Conservation (phyloP, 1,284 basidiomycete species). For the Apiotrichum veenhuisii region DNA sequence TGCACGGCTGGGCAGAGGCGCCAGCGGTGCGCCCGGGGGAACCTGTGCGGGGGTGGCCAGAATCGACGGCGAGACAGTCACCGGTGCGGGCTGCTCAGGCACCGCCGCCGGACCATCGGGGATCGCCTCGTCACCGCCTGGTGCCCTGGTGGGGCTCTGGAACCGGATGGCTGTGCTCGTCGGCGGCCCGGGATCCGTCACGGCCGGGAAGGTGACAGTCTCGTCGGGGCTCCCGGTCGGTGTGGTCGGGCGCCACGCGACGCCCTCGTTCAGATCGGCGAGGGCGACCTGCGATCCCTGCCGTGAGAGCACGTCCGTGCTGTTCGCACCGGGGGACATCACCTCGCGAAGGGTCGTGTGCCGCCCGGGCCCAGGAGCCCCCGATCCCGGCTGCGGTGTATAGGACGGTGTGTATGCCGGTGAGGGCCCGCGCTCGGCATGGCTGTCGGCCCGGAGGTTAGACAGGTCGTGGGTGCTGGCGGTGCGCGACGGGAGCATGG, state of each 20-base stretch:
- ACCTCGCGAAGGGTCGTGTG: slow-evolving; percentile 18
- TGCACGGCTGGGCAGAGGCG: background rate
- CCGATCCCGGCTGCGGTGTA: background rate
- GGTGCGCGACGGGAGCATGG: background rate
- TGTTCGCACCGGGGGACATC: slow-evolving; percentile 23
- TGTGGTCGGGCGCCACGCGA: background rate
- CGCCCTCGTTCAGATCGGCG: background rate
- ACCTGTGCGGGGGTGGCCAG: background rate
- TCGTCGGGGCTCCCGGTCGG: background rate
- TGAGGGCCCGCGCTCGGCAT: slow-evolving; percentile 40
- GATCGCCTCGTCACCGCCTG: background rate
- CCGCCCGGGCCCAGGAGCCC: background rate
- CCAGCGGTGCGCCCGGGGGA: background rate
- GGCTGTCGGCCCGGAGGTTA: background rate
- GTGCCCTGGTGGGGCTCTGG: background rate
- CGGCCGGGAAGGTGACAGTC: background rate
- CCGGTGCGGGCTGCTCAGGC: background rate
- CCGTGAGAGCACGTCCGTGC: slow-evolving; percentile 19
- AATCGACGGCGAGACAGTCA: background rate
- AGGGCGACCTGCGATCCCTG: background rate
- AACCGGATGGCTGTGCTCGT: background rate
- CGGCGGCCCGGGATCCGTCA: slow-evolving; percentile 1
- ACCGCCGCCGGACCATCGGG: background rate
- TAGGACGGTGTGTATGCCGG: slow-evolving; percentile 43
- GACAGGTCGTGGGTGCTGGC: slow-evolving; percentile 1